Base-by-base conservation (phyloP, 345 rosid genomes). In the Eucalyptus sideroxylon region DNA sequence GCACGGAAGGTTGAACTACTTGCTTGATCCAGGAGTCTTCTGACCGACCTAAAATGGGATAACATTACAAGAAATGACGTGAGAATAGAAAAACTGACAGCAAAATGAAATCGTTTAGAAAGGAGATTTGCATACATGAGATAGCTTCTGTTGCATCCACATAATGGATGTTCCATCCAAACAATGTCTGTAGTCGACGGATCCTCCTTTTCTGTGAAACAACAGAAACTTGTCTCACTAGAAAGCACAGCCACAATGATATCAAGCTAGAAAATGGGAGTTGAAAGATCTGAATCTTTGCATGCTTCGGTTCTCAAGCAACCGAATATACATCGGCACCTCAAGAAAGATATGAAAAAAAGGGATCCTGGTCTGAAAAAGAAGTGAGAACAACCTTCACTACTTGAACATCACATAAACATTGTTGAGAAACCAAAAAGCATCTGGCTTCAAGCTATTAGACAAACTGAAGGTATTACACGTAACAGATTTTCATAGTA, bases 111-210 rank as follows among this genome's bases (percentile, higher is more conserved):
- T 51, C 1, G n/a, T 13, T 47, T 44, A 23, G 51, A 87, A 23
- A 30, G 82, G 81, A 89, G 88, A 72, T 72, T 34, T 65, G n/a
- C 40, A 11, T 95, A 97, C 99, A 67, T 87, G 93, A 92, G 90
- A 96, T 90, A 88, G 93, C 93, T 91, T 96, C 95, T 49, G 99
- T 96, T 89, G 98, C 94, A 93, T 97, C 95, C 87, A 96, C 91
- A 91, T 91, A 88, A 90, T 94, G 95, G 69, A 98, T 93, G 89
- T 93, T 92, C 99, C 99, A 98, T n/a, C 97, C 95, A 91, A 95
- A 97, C 91, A 96, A 91, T 26, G 90, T 92, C 89, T 93, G 94
- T 53, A 97, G 96, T 88, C 94, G 94, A 87, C 45, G 89, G 37
- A 96, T 89, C 94, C 98, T 94, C 93, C 99, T 95, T 92, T 95